Conservation (phyloP, 2,329 filamentous ascomycete species). For the Arthrobotrys musiformis region DNA sequence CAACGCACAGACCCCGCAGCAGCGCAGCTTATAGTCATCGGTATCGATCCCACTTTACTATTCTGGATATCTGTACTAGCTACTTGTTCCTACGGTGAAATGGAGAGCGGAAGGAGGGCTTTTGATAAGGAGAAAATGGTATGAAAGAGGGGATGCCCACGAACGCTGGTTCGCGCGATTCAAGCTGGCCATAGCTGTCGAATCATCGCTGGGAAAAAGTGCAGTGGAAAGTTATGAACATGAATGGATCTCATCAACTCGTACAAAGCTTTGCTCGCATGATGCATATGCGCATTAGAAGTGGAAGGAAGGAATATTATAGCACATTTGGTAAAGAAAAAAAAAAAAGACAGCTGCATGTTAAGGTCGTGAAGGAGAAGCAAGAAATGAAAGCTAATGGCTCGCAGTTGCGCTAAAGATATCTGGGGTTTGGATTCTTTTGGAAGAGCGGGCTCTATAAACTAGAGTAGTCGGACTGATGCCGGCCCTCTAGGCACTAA, state of each 20-base stretch:
- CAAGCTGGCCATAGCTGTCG: conserved; percentile 3
- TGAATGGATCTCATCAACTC: conserved; percentile 55
- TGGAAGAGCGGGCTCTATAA: neutral
- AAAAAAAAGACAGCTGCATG: neutral
- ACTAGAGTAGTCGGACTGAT: neutral
- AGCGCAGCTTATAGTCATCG: conserved; percentile 36
- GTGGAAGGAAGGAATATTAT: conserved; percentile 23
- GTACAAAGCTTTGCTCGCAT: conserved; percentile 56
- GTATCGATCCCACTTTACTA: conserved; percentile 18
- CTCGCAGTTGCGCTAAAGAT: conserved; percentile 11
- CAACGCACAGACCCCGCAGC: conserved; percentile 56
- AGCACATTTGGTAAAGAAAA: conserved; percentile 17
- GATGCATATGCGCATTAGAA: conserved; percentile 49
- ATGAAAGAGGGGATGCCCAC: conserved; percentile 17
- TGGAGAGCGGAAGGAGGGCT: neutral
- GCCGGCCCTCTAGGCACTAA: neutral
- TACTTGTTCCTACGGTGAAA: conserved; percentile 17
- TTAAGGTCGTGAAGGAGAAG: conserved; percentile 31
- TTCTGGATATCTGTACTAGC: conserved; percentile 2
- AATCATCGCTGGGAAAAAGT: conserved; percentile 33
- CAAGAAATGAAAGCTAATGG: conserved; percentile 25
- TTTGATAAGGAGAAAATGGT: conserved; percentile 31
- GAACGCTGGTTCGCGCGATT: conserved; percentile 37
- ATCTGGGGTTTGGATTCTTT: neutral
- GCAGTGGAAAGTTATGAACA: conserved; percentile 53